Base-by-base conservation (phyloP, 768 basidiomycete genomes). In the Arthromyces matolae region DNA sequence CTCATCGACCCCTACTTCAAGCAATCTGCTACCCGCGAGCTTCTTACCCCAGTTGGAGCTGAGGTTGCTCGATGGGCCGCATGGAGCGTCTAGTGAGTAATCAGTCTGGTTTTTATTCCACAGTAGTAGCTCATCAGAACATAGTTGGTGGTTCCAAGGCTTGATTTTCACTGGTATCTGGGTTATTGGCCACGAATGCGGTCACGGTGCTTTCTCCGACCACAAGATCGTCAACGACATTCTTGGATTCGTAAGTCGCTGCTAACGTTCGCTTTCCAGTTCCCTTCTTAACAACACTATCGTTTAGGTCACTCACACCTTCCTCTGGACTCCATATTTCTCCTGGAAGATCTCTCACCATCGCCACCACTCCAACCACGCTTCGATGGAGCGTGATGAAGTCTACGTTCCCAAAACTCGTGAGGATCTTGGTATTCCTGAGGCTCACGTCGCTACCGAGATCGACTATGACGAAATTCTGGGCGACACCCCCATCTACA, bases 161-260 rank as follows among this genome's bases (percentile, higher is more conserved):
- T 68, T 80, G n/a, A 72, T 77, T 24, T 75, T 80, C 49, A 78
- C 78, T 4, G 79, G 78, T 6, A 69, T 80, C 31, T 81, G 78
- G 78, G 77, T 80, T 24, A 78, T 81, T 35, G 79, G 79, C 16
- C 79, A 81, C 50, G 79, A 79, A 76, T 79, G 78, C 54, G 79
- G 79, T 8, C 79, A 81, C 57, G 73, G 76, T 12, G 78, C 78
- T 4, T 80, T 80, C 60, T 80, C 78, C 9, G 66, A 73, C 49
- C 57, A 75, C 60, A 71, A 67, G 55, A 60, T 64, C 20, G 57
- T 79, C 44, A 80, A 79, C 50, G 74, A 81, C 45, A 50, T 68
- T 36, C 57, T 80, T 32, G 79, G 79, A 38, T 80, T 76, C 50
- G 76, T 79, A 55, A 55, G 75, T 64, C n/a, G 2, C 42, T 36